Evolutionary conservation across 2,329 filamentous ascomycete genomes (phyloP).

Genomic region (Phyllosticta citrichinensis): DNA sequence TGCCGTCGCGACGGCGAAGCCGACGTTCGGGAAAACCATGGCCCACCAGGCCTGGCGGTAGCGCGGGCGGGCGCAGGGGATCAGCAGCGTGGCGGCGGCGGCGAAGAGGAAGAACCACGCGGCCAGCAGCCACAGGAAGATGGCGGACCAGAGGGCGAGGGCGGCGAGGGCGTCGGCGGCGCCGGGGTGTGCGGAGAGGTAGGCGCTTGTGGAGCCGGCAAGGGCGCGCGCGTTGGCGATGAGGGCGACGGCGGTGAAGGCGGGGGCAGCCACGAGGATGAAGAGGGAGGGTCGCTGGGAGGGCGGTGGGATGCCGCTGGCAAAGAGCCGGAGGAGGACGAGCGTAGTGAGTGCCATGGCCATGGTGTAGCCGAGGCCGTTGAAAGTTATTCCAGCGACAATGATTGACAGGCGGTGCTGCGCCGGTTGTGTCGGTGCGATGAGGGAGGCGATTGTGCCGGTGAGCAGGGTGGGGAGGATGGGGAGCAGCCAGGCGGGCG

Average conservation of each 20-base stretch:
- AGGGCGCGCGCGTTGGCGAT: conserved; percentile 56
- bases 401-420: conserved; percentile 51
- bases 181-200: conserved; percentile 19
- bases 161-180: conserved; percentile 30
- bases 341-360: conserved; percentile 62
- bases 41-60: conserved; percentile 47
- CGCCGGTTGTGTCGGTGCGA: conserved; percentile 50
- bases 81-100: conserved; percentile 26
- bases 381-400: conserved; percentile 56
- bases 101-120: conserved; percentile 46
- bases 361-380: conserved; percentile 61
- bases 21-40: conserved; percentile 37
- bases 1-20: conserved; percentile 35
- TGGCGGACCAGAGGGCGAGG: conserved; percentile 37
- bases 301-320: conserved; percentile 50
- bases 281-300: conserved; percentile 62
- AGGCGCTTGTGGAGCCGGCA: conserved; percentile 29
- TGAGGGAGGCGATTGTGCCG: conserved; percentile 59
- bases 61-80: conserved; percentile 38
- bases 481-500: conserved; percentile 60
- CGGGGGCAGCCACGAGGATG: conserved; percentile 65
- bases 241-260: conserved; percentile 60
- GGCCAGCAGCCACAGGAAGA: conserved; percentile 56
- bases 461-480: conserved; percentile 67
- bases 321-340: conserved; percentile 64